Percentiles rank a stretch among this genome's conserved stretches.
phyloP scores from a whole-genome alignment of 2,329 filamentous ascomycete genomes.

The Colletotrichum sp. region DNA sequence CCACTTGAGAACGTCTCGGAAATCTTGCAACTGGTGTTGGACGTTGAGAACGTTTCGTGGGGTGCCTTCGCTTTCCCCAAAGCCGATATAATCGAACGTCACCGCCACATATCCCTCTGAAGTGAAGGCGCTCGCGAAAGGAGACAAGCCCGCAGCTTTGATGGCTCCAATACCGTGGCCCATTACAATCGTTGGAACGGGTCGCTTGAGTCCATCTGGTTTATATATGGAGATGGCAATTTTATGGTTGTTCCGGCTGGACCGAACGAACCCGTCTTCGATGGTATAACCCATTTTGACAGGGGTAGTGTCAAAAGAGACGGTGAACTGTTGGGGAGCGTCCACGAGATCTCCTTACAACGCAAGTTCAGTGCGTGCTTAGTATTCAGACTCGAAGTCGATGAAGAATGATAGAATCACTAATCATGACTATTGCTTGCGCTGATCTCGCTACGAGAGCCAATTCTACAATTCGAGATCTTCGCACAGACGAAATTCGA shows the following conservation, averaged over 20 bases:
- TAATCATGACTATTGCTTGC: not conserved
- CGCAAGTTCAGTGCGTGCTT: not conserved
- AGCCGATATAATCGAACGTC: slow-evolving; percentile 14
- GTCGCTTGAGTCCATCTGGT: not conserved
- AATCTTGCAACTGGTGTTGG: slow-evolving; percentile 2
- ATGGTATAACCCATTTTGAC: slow-evolving; percentile 7
- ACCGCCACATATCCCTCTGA: slow-evolving; percentile 5
- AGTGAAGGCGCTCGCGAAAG: slow-evolving; percentile 3
- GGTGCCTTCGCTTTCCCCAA: slow-evolving; percentile 6
- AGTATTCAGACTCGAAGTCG: not conserved
- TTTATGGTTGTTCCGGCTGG: not conserved
- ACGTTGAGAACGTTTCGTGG: slow-evolving; percentile 11
- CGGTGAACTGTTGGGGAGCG: not conserved
- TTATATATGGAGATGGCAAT: slow-evolving; percentile 11
- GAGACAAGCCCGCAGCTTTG: slow-evolving; percentile 8
- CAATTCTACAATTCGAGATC: not conserved
- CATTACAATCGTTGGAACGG: slow-evolving; percentile 2
- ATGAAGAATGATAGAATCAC: not conserved
- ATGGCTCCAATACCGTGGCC: slow-evolving; percentile 12
- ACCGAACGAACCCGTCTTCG: slow-evolving; percentile 1
- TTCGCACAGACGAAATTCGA: not conserved
- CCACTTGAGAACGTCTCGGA: slow-evolving; percentile 8
- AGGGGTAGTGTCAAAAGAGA: too few relatives aligned
- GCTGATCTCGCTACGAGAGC: not conserved
- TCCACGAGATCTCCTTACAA: not conserved